Evolutionary conservation across 2,329 filamentous ascomycete genomes (phyloP).

Genomic region (Diaporthe eres): DNA sequence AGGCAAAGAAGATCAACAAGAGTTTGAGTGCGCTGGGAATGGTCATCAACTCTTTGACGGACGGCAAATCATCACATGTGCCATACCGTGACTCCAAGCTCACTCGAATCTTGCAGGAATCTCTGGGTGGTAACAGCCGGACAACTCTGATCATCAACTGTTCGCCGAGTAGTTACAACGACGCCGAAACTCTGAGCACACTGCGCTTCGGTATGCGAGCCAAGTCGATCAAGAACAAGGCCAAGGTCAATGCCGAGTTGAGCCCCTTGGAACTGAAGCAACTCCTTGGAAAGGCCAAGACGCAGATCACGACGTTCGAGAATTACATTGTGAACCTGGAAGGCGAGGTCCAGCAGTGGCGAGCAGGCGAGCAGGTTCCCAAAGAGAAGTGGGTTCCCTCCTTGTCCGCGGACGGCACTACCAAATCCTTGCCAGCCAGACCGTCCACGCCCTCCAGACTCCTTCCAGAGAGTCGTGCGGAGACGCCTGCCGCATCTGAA

Average conservation of each 20-base stretch:
- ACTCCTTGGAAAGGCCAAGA: conserved; percentile 92
- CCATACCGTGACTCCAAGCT: conserved; percentile 99
- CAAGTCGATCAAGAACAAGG: conserved; percentile 99
- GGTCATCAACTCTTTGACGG: conserved; percentile 98
- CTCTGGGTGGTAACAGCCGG: conserved; percentile 94
- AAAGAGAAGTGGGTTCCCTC: conserved; percentile 89
- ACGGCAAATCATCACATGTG: conserved; percentile 96
- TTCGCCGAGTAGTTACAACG: conserved; percentile 99
- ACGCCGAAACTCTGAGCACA: conserved; percentile 92
- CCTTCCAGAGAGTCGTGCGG: conserved; percentile 70
- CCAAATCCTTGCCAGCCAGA: conserved; percentile 60
- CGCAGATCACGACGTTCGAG: conserved; percentile 90
- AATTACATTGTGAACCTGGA: conserved; percentile 88
- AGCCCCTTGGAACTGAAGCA: conserved; percentile 95
- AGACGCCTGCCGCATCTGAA: conserved; percentile 79
- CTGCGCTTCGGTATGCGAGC: conserved; percentile 95
- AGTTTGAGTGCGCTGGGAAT: conserved; percentile 97
- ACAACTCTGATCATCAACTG: conserved; percentile 99
- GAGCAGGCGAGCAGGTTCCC: conserved; percentile 87
- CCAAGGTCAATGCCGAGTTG: conserved; percentile 98
- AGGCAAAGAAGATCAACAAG: conserved; percentile 99
- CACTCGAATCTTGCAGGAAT: conserved; percentile 97
- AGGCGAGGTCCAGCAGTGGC: conserved; percentile 88
- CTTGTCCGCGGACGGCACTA: conserved; percentile 67
- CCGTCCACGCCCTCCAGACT: conserved; percentile 69